Conservation (phyloP, 345 rosid species). For the Corymbia maculata region DNA sequence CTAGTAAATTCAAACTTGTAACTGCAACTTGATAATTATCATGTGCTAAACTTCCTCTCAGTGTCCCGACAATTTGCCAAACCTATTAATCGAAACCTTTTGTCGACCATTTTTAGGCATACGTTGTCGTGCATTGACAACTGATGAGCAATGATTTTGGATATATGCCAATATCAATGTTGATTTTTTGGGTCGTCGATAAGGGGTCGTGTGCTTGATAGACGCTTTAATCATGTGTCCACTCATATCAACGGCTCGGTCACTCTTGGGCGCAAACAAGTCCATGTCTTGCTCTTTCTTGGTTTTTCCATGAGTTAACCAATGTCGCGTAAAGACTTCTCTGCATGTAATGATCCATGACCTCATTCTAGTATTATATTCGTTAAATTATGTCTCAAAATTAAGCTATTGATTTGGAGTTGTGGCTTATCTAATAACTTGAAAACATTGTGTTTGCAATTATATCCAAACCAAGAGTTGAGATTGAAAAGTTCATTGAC, state of each 20-base stretch:
- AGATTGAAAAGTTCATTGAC: not conserved
- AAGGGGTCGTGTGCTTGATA: not conserved
- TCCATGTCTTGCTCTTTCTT: not conserved
- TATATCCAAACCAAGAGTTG: not conserved
- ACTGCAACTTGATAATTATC: not conserved
- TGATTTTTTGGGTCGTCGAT: not conserved
- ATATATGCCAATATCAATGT: not conserved
- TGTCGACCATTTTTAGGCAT: not conserved
- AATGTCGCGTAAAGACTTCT: not conserved
- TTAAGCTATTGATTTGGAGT: not conserved
- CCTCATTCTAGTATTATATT: not conserved
- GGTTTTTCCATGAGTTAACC: not conserved
- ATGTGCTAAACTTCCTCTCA: not conserved
- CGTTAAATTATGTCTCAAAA: not conserved
- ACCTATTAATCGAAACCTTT: not conserved
- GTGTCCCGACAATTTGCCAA: not conserved
- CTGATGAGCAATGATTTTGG: accelerated
- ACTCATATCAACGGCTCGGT: accelerated
- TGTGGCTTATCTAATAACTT: not conserved
- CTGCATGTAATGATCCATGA: not conserved
- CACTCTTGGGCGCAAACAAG: not conserved
- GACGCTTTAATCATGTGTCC: not conserved
- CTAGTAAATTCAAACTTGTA: not conserved
- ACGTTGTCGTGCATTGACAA: not conserved
- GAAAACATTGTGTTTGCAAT: not conserved